A percentile compares a stretch with the other conserved stretches of the same genome.
phyloP scores from a whole-genome alignment of 23 red algal genomes.

The Gracilariopsis chorda region DNA sequence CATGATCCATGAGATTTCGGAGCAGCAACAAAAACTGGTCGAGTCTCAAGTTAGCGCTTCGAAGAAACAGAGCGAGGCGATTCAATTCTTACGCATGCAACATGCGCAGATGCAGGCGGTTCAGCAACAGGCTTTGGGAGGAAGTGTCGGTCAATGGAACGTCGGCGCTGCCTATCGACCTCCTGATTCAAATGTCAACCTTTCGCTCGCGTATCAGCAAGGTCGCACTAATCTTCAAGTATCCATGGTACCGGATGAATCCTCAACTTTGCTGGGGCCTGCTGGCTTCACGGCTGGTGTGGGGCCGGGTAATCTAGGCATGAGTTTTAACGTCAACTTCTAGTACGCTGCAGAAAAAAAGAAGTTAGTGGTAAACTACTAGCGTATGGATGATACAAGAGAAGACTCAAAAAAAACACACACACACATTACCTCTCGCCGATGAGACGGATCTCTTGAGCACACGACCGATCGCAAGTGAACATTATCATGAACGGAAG shows the following conservation, averaged over 20 bases:
- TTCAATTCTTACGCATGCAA: constrained; percentile 97
- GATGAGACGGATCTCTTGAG: too few relatives aligned
- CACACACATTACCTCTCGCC: background rate
- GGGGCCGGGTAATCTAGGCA: constrained; percentile 90
- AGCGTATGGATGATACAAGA: background rate
- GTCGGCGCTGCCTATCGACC: constrained; percentile 96
- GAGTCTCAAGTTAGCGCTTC: constrained; percentile 73
- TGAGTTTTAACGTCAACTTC: constrained; percentile 98
- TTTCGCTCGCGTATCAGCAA: constrained; percentile 94
- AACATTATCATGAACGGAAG: too few relatives aligned
- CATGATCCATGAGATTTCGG: constrained; percentile 84
- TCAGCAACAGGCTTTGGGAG: constrained; percentile 88
- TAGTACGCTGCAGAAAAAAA: constrained; percentile 2
- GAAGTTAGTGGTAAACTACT: constrained; percentile 20
- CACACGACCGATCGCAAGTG: too few relatives aligned
- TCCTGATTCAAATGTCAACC: constrained; percentile 96
- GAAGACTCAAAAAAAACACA: background rate
- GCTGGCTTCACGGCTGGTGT: constrained; percentile 89
- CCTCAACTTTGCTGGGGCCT: constrained; percentile 82
- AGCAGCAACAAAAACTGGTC: constrained; percentile 73
- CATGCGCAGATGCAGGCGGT: constrained; percentile 92
- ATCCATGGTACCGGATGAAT: constrained; percentile 95
- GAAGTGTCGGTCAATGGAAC: constrained; percentile 89
- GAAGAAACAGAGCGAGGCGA: constrained; percentile 75
- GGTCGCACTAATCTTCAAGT: constrained; percentile 89